A percentile compares a stretch with the other conserved stretches of the same genome.
Evolutionary conservation across 352 stramenopile genomes (phyloP).

Genomic region (Globisporangium cylindrosporum): DNA sequence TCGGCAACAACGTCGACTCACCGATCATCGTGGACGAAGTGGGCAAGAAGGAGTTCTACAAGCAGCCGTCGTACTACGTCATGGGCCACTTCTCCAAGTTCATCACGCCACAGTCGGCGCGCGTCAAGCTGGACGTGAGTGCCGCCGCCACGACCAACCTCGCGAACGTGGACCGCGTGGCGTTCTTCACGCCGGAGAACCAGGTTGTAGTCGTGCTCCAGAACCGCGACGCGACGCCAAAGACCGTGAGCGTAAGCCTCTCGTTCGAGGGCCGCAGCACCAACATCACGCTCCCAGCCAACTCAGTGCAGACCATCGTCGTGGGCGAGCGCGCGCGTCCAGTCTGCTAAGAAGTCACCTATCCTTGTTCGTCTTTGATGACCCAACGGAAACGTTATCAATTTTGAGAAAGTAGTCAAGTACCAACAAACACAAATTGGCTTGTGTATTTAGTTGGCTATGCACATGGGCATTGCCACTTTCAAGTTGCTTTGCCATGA

Average conservation of each 20-base stretch:
- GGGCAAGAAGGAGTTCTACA: slow-evolving; percentile 63
- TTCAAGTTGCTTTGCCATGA: neutral
- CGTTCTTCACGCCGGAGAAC: slow-evolving; percentile 45
- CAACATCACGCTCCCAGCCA: slow-evolving; percentile 35
- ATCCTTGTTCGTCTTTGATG: neutral
- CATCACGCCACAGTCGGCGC: slow-evolving; percentile 43
- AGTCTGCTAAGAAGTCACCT: slow-evolving; percentile 10
- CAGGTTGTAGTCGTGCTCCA: slow-evolving; percentile 47
- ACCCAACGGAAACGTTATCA: neutral
- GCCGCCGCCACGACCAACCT: slow-evolving; percentile 28
- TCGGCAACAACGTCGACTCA: slow-evolving; percentile 61
- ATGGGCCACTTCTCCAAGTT: slow-evolving; percentile 79
- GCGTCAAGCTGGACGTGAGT: slow-evolving; percentile 33
- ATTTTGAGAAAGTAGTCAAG: neutral
- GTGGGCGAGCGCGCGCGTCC: slow-evolving; percentile 27
- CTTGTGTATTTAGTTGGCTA: neutral
- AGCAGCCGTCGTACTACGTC: slow-evolving; percentile 82
- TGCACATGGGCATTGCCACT: neutral
- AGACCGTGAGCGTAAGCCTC: slow-evolving; percentile 36
- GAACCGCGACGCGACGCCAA: slow-evolving; percentile 42
- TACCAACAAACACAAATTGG: neutral
- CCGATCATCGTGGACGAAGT: slow-evolving; percentile 70
- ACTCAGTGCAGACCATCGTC: slow-evolving; percentile 51
- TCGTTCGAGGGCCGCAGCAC: slow-evolving; percentile 32
- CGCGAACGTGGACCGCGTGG: slow-evolving; percentile 40